Evolutionary conservation across 2,329 filamentous ascomycete species (phyloP), one percentile per base, ranked within the genome.

Genomic region (Xylaria sp.): DNA sequence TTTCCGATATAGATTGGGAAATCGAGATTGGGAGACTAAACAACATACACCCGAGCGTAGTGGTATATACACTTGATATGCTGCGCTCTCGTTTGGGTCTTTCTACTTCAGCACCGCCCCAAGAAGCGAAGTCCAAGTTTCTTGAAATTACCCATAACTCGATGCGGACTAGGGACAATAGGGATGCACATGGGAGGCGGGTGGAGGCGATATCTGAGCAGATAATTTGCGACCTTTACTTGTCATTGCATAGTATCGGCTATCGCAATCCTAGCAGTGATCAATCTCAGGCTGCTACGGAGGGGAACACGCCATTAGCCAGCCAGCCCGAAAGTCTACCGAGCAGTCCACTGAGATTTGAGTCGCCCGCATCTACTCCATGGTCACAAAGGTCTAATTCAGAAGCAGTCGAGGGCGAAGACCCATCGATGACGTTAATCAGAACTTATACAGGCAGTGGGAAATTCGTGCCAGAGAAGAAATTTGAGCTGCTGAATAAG

Each of bases 401-500:
- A 2, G 73, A 72, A 38, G 60, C 20, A 6, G 46, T 60, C 5
- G 58, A 71, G 9, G 66, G 58, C 10, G 77, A 78, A 61, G 77
- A 79, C 57, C 65, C 72, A 15, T 73, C 75, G 6, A 76, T 78
- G 71, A 28, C 69, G 28, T 72, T 79, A 36, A 48, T 79, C n/a
- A 72, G 74, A 59, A 67, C 74, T 28, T 77, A 78, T 60, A 79
- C 77, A 0, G 77, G 76, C 20, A 76, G 72, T 3, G 77, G 77
- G 7, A 74, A 71, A 31, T 76, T 71, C 44, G 69, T 75, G 13
- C 66, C 71, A 7, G 49, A 66, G 9, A 77, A 76, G 59, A 68
- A 66, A 6, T 71, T 70, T 7, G 71, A 69, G 59, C 74, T 78
- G 13, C 59, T 77, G 7, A 72, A 77, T 13, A 75, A 77, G 40